Percentiles rank a stretch among this genome's conserved stretches.
These are phyloP conservation scores for Maudiozyma saulgeensis DNA, from an alignment of 805 yeast species.

Conservation along the genomic window DNA sequence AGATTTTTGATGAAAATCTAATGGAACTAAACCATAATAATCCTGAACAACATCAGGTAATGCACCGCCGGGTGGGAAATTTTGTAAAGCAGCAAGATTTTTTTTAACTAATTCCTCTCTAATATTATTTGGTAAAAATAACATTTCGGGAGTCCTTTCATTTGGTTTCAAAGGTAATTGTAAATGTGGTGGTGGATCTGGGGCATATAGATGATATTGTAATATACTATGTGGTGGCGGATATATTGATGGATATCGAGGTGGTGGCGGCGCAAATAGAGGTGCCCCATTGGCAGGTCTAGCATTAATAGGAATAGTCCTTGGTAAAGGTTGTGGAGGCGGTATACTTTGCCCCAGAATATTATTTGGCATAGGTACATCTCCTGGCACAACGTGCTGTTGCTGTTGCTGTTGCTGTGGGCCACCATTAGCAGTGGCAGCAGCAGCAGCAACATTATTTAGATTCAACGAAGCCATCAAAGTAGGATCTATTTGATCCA, in stretches of 20 bases:
- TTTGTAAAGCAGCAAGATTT: slow-evolving; percentile 73
- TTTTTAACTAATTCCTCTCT: slow-evolving; percentile 63
- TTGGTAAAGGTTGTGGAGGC: not conserved
- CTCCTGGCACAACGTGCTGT: not conserved
- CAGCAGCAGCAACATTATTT: not conserved
- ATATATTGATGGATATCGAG: slow-evolving; percentile 28
- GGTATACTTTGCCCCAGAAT: not conserved
- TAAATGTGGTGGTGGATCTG: slow-evolving; percentile 71
- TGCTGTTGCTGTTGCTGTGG: not conserved
- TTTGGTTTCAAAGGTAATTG: slow-evolving; percentile 53
- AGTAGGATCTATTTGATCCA: not conserved
- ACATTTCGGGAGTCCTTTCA: slow-evolving; percentile 56
- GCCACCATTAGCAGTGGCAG: too few species aligned
- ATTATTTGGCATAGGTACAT: too few species aligned
- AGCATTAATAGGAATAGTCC: not conserved
- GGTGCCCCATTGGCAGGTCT: not conserved
- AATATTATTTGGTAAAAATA: slow-evolving; percentile 65
- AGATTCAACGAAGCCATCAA: too few species aligned
- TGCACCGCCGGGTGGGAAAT: slow-evolving; percentile 34
- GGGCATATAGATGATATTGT: slow-evolving; percentile 84
- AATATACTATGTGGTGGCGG: slow-evolving; percentile 36
- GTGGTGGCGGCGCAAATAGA: not conserved
- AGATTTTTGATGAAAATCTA: slow-evolving; percentile 42
- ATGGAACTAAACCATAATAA: slow-evolving; percentile 78
- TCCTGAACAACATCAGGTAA: slow-evolving; percentile 71